Evolutionary conservation across 768 basidiomycete genomes (phyloP), one percentile per base, ranked within the genome.

Genomic region (Kwoniella sp.): DNA sequence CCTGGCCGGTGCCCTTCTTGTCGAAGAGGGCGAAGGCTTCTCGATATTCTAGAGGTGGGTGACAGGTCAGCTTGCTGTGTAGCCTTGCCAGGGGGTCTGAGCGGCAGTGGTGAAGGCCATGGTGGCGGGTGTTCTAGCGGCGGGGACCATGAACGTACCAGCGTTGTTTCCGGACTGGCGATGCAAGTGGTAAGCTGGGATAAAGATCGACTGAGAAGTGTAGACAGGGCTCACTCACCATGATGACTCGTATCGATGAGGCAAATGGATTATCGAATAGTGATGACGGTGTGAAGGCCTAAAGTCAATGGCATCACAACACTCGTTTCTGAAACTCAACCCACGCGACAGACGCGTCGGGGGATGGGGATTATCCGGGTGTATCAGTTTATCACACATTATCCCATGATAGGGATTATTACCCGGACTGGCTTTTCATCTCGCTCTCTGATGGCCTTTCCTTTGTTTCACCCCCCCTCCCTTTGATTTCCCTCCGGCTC

Each of bases 21-120:
- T 99, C 95, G 75, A 96, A 98, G 27, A 99, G 83, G 38, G 95
- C 91, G 67, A 96, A 96, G 1, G 92, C 92, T 75, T 96, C 90
- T 69, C 89, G 89, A 80, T 92, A 92, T 76, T 92, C 90, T 88
- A 42, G 11, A 27, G 41, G 27, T 22, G 6, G 6, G 11, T n/a
- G 5, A 8, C n/a, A 27, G 11, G 39, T 41, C 39, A 41, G 39
- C 19, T 10, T n/a, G n/a, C n/a, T n/a, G n/a, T n/a, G n/a, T n/a
- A n/a, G n/a, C n/a, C n/a, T n/a, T n/a, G n/a, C n/a, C n/a, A n/a
- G n/a, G n/a, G n/a, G n/a, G n/a, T n/a, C n/a, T n/a, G n/a, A n/a
- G n/a, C n/a, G n/a, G n/a, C n/a, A n/a, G n/a, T n/a, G n/a, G n/a
- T n/a, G n/a, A n/a, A n/a, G n/a, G n/a, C n/a, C n/a, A n/a, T n/a